A percentile compares a stretch with the other conserved stretches of the same genome.
Conservation (phyloP, 768 basidiomycete species). For the Crepidotus variabilis region DNA sequence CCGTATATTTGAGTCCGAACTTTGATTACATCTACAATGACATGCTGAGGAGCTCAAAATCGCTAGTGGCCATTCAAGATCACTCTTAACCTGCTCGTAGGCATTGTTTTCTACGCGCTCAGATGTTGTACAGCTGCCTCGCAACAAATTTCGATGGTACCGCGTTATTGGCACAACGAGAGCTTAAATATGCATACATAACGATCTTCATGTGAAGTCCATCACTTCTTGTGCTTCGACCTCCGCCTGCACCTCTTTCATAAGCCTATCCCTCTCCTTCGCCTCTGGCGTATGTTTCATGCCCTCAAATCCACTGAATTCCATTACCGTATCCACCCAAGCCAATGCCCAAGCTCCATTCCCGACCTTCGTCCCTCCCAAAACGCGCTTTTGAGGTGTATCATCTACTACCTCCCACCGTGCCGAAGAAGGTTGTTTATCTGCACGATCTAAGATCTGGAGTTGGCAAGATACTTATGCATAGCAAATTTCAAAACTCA, state of each 20-base stretch:
- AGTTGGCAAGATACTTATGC: slow-evolving; percentile 1
- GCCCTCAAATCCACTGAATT: slow-evolving; percentile 18
- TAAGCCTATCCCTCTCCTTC: slow-evolving; percentile 8
- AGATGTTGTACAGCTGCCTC: too few species aligned
- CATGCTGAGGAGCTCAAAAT: too few species aligned
- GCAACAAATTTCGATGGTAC: too few species aligned
- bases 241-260: slow-evolving; percentile 8
- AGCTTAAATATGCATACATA: too few species aligned
- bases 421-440: slow-evolving; percentile 71
- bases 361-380: slow-evolving; percentile 74
- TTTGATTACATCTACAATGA: too few species aligned
- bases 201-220: not conserved
- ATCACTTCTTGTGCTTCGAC: not conserved
- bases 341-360: slow-evolving; percentile 80
- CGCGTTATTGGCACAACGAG: too few species aligned
- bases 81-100: too few species aligned
- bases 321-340: slow-evolving; percentile 66
- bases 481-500: slow-evolving; percentile 31
- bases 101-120: too few species aligned
- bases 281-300: slow-evolving; percentile 8
- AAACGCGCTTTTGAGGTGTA: slow-evolving; percentile 35
- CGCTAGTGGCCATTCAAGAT: too few species aligned
- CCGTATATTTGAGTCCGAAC: too few species aligned
- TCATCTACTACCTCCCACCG: slow-evolving; percentile 51
- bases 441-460: slow-evolving; percentile 53